Base-by-base conservation (phyloP, 2,329 filamentous ascomycete genomes). In the Penicillium sp. region DNA sequence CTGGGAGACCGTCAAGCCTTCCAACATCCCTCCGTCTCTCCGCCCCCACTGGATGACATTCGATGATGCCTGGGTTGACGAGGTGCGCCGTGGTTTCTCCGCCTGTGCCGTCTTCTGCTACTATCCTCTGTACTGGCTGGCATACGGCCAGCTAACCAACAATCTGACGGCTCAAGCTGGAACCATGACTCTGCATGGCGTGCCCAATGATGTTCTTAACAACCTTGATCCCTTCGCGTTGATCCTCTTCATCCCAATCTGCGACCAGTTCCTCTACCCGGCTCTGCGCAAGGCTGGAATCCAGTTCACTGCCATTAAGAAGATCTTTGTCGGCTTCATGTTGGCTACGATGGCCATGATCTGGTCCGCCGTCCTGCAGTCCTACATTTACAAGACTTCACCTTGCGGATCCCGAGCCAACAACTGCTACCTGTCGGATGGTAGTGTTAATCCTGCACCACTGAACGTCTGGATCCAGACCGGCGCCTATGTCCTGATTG, bases 21-120 rank as follows among this genome's bases (percentile, higher is more conserved):
- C 50, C 12, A 50, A 44, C 31, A 56, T 52, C 25, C 39, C 46
- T 7, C 49, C 46, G 4, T 24, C 18, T 12, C 44, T 35, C 42
- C 61, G 47, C 4, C 49, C 52, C 32, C 33, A 46, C 37, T 57
- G 54, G 57, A 54, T 56, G 52, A 58, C 44, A 0, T 90, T 89
- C 59, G 87, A 92, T 57, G 88, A 92, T 59, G 81, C 81, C 46
- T 92, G 87, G 86, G 87, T 92, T 33, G 87, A 89, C 65, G 86
- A 90, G 65, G 82, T 90, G 40, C 77, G 78, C 48, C 83, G 87
- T 70, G 86, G 85, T 52, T 75, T 87, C 51, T 76, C 79, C 57
- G 84, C 84, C 50, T 87, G 84, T 73, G 77, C 81, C 54, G 85
- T 89, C 40, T 91, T 87, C 70, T 72, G 79, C 57, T 79, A 75